Percentiles rank a stretch among this genome's conserved stretches.
These are phyloP conservation scores for Karstenula rhodostoma DNA, from an alignment of 2,329 filamentous ascomycete species.

Conservation along the genomic window DNA sequence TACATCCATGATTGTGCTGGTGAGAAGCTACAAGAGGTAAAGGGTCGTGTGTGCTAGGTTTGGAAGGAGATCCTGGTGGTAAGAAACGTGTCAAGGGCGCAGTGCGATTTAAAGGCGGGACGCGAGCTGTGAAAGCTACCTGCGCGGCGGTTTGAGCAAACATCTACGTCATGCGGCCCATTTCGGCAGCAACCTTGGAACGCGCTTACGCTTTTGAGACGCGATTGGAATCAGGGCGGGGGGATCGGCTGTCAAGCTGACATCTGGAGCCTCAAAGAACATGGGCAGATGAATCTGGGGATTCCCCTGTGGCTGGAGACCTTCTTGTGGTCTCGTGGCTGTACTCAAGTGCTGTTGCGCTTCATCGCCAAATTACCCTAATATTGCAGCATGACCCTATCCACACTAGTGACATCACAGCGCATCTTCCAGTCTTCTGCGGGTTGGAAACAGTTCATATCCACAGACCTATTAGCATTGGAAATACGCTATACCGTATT, in stretches of 20 bases:
- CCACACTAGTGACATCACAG: not conserved
- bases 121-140: slow-evolving; percentile 9
- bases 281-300: not conserved
- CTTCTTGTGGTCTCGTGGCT: not conserved
- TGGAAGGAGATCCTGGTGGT: not conserved
- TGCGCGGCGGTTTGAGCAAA: slow-evolving; percentile 1
- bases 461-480: no score
- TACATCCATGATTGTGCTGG: slow-evolving; percentile 20
- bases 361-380: not conserved
- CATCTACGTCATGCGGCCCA: slow-evolving; percentile 12
- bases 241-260: slow-evolving; percentile 6
- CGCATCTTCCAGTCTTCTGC: not conserved
- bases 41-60: slow-evolving; percentile 15
- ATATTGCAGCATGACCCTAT: not conserved
- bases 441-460: no score
- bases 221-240: slow-evolving; percentile 5
- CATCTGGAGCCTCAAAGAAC: no score
- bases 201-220: slow-evolving; percentile 7
- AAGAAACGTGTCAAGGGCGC: not conserved
- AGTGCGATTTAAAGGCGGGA: slow-evolving; percentile 13
- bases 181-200: slow-evolving; percentile 11
- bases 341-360: not conserved
- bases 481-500: no score
- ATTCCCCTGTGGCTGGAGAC: not conserved
- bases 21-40: not conserved